Base-by-base conservation (phyloP, 1,284 basidiomycete species). In the Cryptococcus depauperatus region DNA sequence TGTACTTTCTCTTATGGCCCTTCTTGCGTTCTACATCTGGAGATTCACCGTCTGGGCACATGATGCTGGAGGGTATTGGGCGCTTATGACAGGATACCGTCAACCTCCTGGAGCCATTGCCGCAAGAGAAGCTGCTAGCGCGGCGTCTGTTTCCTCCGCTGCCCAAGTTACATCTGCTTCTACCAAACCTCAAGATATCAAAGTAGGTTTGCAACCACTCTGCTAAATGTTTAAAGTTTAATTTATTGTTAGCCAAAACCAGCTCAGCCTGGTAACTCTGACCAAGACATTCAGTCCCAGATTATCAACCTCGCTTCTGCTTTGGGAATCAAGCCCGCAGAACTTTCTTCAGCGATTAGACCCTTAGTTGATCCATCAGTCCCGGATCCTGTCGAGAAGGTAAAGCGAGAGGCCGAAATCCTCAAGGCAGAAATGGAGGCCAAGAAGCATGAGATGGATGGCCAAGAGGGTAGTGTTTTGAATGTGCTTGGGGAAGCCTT, bases 1-100 rank as follows among this genome's bases (percentile, higher is more conserved):
- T 32, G 45, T 59, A 21, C 43, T 65, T 18, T 57, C 55, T 19
- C 58, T 71, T 11, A 11, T 58, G 27, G 51, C 56, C n/a, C 32
- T 71, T 14, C 41, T 47, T n/a, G 57, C 49, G 13, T 69, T 69
- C 56, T 71, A 71, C 54, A 51, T 55, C 30, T 71, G 68, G 67
- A 47, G 68, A 26, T 51, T 66, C 41, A 69, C 66, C 8, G 57
- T 68, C 34, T 70, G 66, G 67, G 69, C 68, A 2, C 35, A 41
- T 21, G 51, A 69, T 7, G 65, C 56, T 2, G 69, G 69, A 11
- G 69, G 69, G 3, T 71, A 71, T 51, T 70, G 68, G 68, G 62
- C 66, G 29, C 55, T 70, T 33, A 48, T 67, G 47, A 68, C 66
- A 3, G 68, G 69, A 2, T 48, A 51, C 27, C 57, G 62, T 13